phyloP scores from a whole-genome alignment of 2,329 filamentous ascomycete genomes.

The Phaeoacremonium minimum region DNA sequence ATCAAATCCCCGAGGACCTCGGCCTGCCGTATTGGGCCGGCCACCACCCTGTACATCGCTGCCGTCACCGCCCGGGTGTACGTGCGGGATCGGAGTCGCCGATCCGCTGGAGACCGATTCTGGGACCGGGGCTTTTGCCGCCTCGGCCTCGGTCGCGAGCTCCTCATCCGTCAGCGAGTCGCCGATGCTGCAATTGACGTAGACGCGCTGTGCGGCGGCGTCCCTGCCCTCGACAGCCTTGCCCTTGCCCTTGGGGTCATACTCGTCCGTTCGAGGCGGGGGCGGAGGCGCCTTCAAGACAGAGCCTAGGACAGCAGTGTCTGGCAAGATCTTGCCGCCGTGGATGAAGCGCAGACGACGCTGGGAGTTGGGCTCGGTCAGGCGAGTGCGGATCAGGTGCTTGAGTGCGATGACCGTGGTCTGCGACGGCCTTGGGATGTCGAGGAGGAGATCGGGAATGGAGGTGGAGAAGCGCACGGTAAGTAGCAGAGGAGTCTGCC shows the following conservation, averaged over 20 bases:
- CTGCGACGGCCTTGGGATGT: constrained; percentile 62
- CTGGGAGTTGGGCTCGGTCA: constrained; percentile 57
- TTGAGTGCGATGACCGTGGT: constrained; percentile 79
- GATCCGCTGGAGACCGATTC: constrained; percentile 47
- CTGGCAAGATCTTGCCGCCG: constrained; percentile 79
- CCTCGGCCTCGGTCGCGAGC: constrained; percentile 61
- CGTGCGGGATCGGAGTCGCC: constrained; percentile 9
- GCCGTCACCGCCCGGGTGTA: constrained; percentile 5
- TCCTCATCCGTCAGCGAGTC: constrained; percentile 66
- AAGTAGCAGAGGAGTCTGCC: constrained; percentile 56
- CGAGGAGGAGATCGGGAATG: constrained; percentile 76
- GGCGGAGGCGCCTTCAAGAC: constrained; percentile 63
- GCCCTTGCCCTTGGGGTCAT: constrained; percentile 52
- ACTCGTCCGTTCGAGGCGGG: constrained; percentile 29
- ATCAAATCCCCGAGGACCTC: constrained; percentile 78
- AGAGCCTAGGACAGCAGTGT: constrained; percentile 62
- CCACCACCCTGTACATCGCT: constrained; percentile 7
- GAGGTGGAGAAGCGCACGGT: constrained; percentile 88
- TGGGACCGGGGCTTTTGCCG: constrained; percentile 28
- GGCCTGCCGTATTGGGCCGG: constrained; percentile 29
- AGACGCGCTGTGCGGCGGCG: constrained; percentile 54
- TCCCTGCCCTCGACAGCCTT: constrained; percentile 56
- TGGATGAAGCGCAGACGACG: constrained; percentile 85
- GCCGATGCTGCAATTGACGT: constrained; percentile 91
- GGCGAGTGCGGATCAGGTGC: constrained; percentile 69